Conservation (phyloP, 2,329 filamentous ascomycete genomes). For the Beauveria sp. region DNA sequence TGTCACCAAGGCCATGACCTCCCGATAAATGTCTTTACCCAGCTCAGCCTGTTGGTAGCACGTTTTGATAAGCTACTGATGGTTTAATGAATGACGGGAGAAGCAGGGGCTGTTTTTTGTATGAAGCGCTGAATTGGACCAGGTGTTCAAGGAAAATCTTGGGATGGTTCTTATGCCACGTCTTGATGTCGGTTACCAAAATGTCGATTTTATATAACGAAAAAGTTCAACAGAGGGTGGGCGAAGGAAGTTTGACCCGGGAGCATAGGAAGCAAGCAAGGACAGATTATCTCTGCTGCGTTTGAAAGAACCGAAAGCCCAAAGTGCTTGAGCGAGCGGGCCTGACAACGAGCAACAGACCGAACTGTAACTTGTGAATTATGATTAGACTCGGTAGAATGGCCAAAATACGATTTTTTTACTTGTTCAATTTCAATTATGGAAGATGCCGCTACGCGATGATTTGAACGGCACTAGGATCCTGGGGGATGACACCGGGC, state of each 20-base stretch:
- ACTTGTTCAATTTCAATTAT: conserved; percentile 8
- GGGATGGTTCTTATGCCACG: conserved; percentile 4
- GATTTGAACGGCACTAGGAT: background rate
- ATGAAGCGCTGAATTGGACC: conserved; percentile 12
- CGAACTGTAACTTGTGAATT: conserved; percentile 22
- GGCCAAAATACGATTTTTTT: conserved; percentile 23
- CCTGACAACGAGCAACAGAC: conserved; percentile 15
- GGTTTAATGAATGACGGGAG: conserved; percentile 5
- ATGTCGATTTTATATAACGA: conserved; percentile 12
- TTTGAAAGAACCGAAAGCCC: conserved; percentile 17
- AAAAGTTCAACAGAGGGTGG: conserved; percentile 8
- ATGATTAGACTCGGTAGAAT: conserved; percentile 32
- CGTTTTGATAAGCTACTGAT: background rate
- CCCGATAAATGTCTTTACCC: conserved; percentile 54
- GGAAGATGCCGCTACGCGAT: background rate
- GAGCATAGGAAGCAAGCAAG: conserved; percentile 19
- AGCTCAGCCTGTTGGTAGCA: background rate
- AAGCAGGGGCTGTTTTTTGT: conserved; percentile 10
- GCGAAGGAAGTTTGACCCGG: background rate
- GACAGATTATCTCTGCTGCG: conserved; percentile 19
- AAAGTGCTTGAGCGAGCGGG: conserved; percentile 17
- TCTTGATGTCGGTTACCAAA: conserved; percentile 8
- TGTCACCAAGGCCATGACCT: conserved; percentile 97
- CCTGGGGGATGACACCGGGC: background rate
- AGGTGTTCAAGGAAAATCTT: conserved; percentile 12